These are phyloP conservation scores for Erythrophleum fordii DNA, from an alignment of 306 rosid species.

Conservation along the genomic window DNA sequence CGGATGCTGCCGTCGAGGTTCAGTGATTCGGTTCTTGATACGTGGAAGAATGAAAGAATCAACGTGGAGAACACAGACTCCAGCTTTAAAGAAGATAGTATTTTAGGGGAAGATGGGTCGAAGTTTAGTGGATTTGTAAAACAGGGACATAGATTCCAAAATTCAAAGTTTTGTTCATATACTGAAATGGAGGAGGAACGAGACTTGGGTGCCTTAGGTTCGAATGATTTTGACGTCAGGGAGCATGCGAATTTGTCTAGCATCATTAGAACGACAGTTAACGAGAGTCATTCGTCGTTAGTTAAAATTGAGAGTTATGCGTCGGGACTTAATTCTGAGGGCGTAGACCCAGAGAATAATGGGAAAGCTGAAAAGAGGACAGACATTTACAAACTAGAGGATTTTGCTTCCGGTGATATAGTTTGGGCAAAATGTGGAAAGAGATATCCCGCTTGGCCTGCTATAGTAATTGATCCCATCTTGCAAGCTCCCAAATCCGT, in stretches of 20 bases:
- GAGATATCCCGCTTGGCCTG: conserved; percentile 86
- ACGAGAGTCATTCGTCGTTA: conserved; percentile 31
- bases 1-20: conserved; percentile 69
- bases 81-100: conserved; percentile 34
- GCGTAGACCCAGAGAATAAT: conserved; percentile 23
- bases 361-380: conserved; percentile 48
- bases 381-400: conserved; percentile 56
- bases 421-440: conserved; percentile 96
- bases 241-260: conserved; percentile 40
- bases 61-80: conserved; percentile 27
- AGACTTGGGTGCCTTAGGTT: conserved; percentile 26
- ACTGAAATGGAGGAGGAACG: conserved; percentile 34
- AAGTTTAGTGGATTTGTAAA: conserved; percentile 34
- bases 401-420: conserved; percentile 75
- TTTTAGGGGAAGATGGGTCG: conserved; percentile 25
- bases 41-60: conserved; percentile 42
- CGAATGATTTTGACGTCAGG: conserved; percentile 30
- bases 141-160: conserved; percentile 36
- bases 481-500: conserved; percentile 80
- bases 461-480: conserved; percentile 80
- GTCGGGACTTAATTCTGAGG: conserved; percentile 34
- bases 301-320: conserved; percentile 31
- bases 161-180: conserved; percentile 25
- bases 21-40: conserved; percentile 56
- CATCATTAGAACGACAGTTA: conserved; percentile 9